These are phyloP conservation scores for Tuber brumale DNA, from an alignment of 495 filamentous ascomycete genomes.

Conservation along the genomic window DNA sequence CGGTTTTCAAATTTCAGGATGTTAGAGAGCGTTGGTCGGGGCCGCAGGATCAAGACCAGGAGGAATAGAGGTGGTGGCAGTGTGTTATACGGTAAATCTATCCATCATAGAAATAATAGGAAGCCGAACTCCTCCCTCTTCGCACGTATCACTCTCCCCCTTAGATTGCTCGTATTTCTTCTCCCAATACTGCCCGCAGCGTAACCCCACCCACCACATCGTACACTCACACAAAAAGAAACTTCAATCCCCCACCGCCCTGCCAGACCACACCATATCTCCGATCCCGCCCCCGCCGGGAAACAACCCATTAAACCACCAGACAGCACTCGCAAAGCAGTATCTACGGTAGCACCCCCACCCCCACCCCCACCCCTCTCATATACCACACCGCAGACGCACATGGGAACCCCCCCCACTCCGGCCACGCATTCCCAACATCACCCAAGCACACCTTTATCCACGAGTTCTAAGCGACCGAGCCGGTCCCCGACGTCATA, in stretches of 20 bases:
- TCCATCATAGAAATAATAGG: neutral
- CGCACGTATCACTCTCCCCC: neutral
- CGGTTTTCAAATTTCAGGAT: neutral
- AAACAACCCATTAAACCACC: neutral
- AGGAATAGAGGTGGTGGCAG: neutral
- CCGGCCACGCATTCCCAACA: neutral
- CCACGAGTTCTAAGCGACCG: neutral
- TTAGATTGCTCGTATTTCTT: neutral
- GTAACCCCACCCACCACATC: neutral
- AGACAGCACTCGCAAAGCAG: slow-evolving; percentile 1
- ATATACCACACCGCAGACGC: neutral
- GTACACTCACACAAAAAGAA: neutral
- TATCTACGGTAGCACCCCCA: neutral
- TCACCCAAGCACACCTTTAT: neutral
- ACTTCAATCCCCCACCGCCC: neutral
- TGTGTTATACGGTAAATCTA: neutral
- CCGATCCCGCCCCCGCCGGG: neutral
- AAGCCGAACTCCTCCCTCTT: neutral
- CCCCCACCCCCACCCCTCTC: too few relatives aligned
- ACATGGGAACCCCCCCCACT: neutral
- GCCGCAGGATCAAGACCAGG: neutral
- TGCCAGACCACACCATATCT: neutral
- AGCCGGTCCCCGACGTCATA: neutral
- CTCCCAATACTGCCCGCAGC: neutral
- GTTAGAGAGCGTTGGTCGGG: neutral